Evolutionary conservation across 345 rosid genomes (phyloP).

Genomic region (Boechera stricta): DNA sequence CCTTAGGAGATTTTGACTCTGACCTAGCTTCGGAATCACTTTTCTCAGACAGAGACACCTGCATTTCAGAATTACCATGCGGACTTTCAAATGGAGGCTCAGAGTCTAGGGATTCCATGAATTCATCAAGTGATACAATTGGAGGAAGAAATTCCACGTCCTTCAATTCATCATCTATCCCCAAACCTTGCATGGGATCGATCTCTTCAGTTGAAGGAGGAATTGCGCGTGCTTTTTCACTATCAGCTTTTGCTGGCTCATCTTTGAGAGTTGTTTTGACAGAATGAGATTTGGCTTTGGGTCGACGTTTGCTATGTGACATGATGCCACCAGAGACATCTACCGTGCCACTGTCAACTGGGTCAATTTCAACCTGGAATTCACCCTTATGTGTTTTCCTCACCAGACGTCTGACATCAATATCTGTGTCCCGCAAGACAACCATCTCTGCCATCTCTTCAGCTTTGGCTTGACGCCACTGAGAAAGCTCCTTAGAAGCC

Average conservation of each 20-base stretch:
- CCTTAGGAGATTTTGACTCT: slow-evolving; percentile 38
- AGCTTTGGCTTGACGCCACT: slow-evolving; percentile 99
- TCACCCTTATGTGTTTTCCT: slow-evolving; percentile 99
- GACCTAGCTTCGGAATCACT: slow-evolving; percentile 48
- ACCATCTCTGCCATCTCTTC: slow-evolving; percentile 97
- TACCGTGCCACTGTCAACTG: slow-evolving; percentile 55
- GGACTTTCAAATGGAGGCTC: slow-evolving; percentile 89
- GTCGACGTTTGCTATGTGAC: slow-evolving; percentile 43
- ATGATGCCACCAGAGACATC: slow-evolving; percentile 69
- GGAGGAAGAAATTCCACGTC: slow-evolving; percentile 88
- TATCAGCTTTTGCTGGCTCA: slow-evolving; percentile 42
- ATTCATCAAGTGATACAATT: slow-evolving; percentile 92
- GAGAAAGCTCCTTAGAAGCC: slow-evolving; percentile 96
- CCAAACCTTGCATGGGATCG: slow-evolving; percentile 53
- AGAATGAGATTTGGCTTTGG: slow-evolving; percentile 41
- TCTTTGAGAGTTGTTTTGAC: slow-evolving; percentile 47
- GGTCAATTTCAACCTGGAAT: slow-evolving; percentile 86
- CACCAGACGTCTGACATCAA: slow-evolving; percentile 81
- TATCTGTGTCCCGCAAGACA: slow-evolving; percentile 78
- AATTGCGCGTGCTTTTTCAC: slow-evolving; percentile 48
- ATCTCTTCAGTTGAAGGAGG: slow-evolving; percentile 66
- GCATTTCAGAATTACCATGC: slow-evolving; percentile 46
- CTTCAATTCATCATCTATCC: slow-evolving; percentile 83
- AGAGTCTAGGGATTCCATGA: slow-evolving; percentile 87
- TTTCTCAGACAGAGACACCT: slow-evolving; percentile 49